Evolutionary conservation across 108 stramenopile genomes (phyloP), one percentile per base, ranked within the genome.

Genomic region (Cyclostephanos tholiformis): DNA sequence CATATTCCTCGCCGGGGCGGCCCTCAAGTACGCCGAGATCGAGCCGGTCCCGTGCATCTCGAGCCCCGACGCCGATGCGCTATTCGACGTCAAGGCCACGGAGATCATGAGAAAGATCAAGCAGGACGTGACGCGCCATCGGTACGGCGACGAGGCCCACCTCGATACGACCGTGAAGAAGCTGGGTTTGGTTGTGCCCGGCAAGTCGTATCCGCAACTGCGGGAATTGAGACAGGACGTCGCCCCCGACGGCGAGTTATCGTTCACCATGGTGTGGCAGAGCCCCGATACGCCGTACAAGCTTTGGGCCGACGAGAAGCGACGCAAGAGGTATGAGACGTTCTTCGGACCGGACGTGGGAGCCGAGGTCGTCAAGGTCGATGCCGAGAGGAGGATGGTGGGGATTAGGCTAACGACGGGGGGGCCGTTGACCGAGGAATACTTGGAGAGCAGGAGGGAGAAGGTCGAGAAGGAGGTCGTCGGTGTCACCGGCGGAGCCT

Each of bases 101-200:
- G 96, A 97, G 61, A 97, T 89, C 22, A 86, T 97, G 63, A 63
- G 72, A 35, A 92, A 97, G 71, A 91, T 98, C 51, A 94, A 95
- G 63, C 89, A 96, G 77, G 98, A 98, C 72, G 98, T 98, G 6
- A 98, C 98, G n/a, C 85, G 98, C 20, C 98, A 98, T 72, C 80
- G 98, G 61, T 98, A 98, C 76, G 98, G 98, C 65, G 98, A 98
- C 70, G 98, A 98, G 83, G 98, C 98, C 16, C 98, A 98, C 77
- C 81, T 98, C 67, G 98, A 98, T 84, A 96, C 96, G 17, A 98
- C 98, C 36, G 92, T 97, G 19, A 97, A 97, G 73, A 93, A 93
- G 80, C 84, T 98, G 8, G 98, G 98, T 5, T 65, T 98, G 14
- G 96, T 97, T 22, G 83, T 97, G 69, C 98, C 98, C 14, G 94